Conservation (phyloP, 192 early-diverging fungal genomes). For the Umbelopsis sp. region DNA sequence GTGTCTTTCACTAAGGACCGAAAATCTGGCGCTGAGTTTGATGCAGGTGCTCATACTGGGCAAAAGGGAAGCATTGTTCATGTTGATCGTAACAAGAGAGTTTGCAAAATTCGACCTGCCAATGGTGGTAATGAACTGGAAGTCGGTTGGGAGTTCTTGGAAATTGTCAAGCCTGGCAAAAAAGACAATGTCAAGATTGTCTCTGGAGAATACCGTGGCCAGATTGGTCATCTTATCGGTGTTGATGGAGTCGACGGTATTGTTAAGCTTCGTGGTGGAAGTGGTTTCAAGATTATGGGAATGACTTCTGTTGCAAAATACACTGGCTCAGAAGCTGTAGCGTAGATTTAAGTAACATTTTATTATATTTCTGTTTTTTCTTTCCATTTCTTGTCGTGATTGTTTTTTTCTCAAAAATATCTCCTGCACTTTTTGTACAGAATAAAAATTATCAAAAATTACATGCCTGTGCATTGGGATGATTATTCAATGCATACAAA, state of each 20-base stretch:
- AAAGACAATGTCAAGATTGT: slow-evolving; percentile 76
- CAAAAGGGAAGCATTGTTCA: slow-evolving; percentile 51
- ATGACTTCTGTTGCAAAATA: slow-evolving; percentile 58
- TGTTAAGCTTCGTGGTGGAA: slow-evolving; percentile 62
- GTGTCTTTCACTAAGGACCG: slow-evolving; percentile 34
- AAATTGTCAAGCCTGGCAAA: slow-evolving; percentile 65
- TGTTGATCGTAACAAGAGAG: slow-evolving; percentile 48
- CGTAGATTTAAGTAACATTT: too few relatives aligned
- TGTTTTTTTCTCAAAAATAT: not conserved
- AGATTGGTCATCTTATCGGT: slow-evolving; percentile 68
- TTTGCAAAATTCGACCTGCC: slow-evolving; percentile 46
- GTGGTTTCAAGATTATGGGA: slow-evolving; percentile 56
- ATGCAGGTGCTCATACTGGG: slow-evolving; percentile 46
- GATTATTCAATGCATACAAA: too few relatives aligned
- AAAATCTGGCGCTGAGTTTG: slow-evolving; percentile 31
- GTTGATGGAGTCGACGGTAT: slow-evolving; percentile 75
- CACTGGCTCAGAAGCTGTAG: slow-evolving; percentile 35
- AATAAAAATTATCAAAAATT: not conserved
- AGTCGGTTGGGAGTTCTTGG: slow-evolving; percentile 41
- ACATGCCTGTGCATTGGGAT: not conserved
- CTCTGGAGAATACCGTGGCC: slow-evolving; percentile 56
- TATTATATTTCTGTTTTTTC: not conserved
- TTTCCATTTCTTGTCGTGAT: not conserved
- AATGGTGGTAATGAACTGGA: slow-evolving; percentile 34
- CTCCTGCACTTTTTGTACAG: not conserved